Base-by-base conservation (phyloP, 78 protist genomes). In the Dictyostelium purpureum region DNA sequence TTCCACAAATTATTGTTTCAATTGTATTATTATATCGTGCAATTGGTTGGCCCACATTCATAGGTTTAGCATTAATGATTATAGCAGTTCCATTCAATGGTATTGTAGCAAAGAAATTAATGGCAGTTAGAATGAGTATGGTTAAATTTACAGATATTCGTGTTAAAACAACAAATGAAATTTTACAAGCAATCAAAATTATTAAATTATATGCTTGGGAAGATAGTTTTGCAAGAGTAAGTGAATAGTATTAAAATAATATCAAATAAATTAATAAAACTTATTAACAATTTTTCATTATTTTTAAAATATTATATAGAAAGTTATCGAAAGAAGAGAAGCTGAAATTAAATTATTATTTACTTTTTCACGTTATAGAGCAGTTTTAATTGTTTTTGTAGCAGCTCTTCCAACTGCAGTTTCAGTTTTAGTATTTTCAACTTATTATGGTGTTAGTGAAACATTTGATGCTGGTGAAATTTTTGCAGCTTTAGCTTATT, bases 181-280 rank as follows among this genome's bases (percentile, higher is more conserved):
- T 95, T 52, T 37, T 97, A 28, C 89, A 88, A 40, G 91, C 91
- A 18, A 96, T 96, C 51, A 81, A 95, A 47, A 49, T 95, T 33
- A 87, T 97, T 78, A 98, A 98, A 77, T 73, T 97, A 45, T 96
- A 95, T 87, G 98, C 97, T 19, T 98, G 99, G 99, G 97, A 95
- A 57, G 45, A 56, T 10, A 47, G 93, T 57, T 94, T 90, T 47
- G 59, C 77, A 7, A 43, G 26, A n/a, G n/a, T n/a, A n/a, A n/a
- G n/a, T n/a, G n/a, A 28, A 63, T 31, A 26, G 69, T 57, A 57
- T 52, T 49, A 16, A 16, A 21, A 21, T 52, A 19, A 21, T 52
- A 6, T 56, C 0, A 1, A 56, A n/a, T n/a, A n/a, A n/a, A n/a
- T 56, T 2, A 1, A 49, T 7, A 16, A 49, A 16, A 16, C 3